Evolutionary conservation across 139 green algal genomes (phyloP).

Genomic region (Deuterostichococcus epilithicus): DNA sequence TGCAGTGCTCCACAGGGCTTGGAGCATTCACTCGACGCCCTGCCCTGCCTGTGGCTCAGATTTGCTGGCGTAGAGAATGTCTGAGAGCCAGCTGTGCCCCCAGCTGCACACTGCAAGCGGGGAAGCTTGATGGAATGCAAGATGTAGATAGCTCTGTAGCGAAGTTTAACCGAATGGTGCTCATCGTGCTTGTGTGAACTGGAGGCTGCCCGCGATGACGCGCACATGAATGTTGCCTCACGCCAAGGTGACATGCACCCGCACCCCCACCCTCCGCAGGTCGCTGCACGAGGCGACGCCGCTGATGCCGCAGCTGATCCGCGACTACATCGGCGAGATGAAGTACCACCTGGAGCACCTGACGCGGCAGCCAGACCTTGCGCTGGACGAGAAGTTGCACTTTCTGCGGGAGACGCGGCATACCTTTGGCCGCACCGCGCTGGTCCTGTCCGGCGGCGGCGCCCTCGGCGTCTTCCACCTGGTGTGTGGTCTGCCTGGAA

Average conservation of each 20-base stretch:
- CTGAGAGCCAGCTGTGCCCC: no score
- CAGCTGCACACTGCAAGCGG: no score
- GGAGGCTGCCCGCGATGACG: no score
- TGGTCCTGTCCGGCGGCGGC: conserved; percentile 91
- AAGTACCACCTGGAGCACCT: conserved; percentile 63
- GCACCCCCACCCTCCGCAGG: conserved; percentile 21
- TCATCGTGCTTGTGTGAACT: no score
- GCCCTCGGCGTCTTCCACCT: conserved; percentile 93
- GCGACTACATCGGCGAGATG: conserved; percentile 92
- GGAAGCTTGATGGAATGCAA: no score
- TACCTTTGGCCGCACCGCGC: conserved; percentile 90
- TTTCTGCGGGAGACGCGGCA: conserved; percentile 94
- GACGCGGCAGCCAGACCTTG: conserved; percentile 27
- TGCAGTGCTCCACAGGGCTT: not conserved
- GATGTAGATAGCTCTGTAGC: no score
- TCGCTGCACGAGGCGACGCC: conserved; percentile 72
- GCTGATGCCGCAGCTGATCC: conserved; percentile 75
- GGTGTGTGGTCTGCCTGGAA: conserved; percentile 24
- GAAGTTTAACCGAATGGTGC: no score
- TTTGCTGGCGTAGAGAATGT: no score
- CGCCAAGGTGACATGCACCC: no score
- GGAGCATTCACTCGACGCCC: no score
- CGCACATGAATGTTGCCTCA: no score
- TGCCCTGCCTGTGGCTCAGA: no score
- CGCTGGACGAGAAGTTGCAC: conserved; percentile 78